A percentile compares a stretch with the other conserved stretches of the same genome.
phyloP scores from a whole-genome alignment of 2,329 filamentous ascomycete genomes.

The Chaetomiaceae sp. region DNA sequence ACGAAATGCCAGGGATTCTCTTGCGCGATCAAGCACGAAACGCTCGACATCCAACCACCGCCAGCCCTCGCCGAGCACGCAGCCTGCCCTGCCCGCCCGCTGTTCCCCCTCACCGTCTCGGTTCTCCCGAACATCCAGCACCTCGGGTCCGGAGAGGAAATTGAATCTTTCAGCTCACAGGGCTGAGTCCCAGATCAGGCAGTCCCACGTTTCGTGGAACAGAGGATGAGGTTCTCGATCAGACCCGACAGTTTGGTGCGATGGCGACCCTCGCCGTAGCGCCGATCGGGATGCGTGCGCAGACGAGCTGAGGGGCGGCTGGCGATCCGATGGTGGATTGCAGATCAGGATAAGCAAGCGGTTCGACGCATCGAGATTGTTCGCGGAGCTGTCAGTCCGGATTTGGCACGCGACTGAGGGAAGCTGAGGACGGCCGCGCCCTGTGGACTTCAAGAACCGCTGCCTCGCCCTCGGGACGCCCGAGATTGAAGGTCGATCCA shows the following conservation, averaged over 20 bases:
- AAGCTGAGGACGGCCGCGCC: too few relatives aligned
- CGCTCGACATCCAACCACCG: conserved; percentile 15
- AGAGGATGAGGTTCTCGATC: not conserved
- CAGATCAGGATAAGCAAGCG: too few relatives aligned
- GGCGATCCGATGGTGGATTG: not conserved
- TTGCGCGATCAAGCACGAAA: conserved; percentile 21
- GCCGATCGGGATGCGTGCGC: conserved; percentile 6
- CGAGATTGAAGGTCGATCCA: too few relatives aligned
- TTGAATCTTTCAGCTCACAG: not conserved
- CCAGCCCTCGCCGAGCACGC: conserved; percentile 8
- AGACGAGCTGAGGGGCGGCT: not conserved
- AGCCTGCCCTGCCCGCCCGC: conserved; percentile 3
- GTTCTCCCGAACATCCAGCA: not conserved
- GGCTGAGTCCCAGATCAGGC: not conserved
- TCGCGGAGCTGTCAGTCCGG: too few relatives aligned
- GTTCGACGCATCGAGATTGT: too few relatives aligned
- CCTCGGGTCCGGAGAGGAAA: not conserved
- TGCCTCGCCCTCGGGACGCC: too few relatives aligned
- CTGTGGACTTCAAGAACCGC: too few relatives aligned
- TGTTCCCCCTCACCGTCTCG: not conserved
- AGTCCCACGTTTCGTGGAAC: not conserved
- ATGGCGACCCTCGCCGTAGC: not conserved
- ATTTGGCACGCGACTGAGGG: too few relatives aligned
- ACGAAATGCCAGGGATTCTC: conserved; percentile 23
- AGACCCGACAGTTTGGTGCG: conserved; percentile 8